Conservation (phyloP, 805 yeast genomes). For the Wickerhamiella siamensis region DNA sequence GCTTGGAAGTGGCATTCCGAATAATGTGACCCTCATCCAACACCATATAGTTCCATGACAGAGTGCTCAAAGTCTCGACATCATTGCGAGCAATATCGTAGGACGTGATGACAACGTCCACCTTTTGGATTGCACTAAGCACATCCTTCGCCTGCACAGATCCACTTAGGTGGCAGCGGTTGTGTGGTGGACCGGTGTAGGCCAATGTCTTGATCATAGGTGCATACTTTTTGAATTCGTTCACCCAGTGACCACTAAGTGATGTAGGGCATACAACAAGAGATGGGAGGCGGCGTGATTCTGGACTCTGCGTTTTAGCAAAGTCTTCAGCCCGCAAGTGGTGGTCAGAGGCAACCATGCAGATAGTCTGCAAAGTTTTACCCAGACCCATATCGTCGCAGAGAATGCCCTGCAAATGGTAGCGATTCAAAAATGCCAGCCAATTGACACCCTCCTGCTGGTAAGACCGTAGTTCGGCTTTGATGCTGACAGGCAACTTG, state of each 20-base stretch:
- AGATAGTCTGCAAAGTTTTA: conserved; percentile 90
- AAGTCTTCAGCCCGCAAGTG: conserved; percentile 65
- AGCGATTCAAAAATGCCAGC: conserved; percentile 88
- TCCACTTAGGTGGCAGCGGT: conserved; percentile 37
- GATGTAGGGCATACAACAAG: conserved; percentile 93
- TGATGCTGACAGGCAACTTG: conserved; percentile 76
- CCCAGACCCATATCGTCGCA: conserved; percentile 99
- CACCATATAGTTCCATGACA: conserved; percentile 84
- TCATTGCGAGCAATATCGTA: conserved; percentile 96
- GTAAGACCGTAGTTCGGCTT: conserved; percentile 83
- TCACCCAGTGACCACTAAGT: conserved; percentile 97
- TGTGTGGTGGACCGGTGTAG: conserved; percentile 85
- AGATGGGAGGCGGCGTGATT: conserved; percentile 65
- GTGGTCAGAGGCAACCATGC: conserved; percentile 94
- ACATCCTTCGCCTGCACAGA: conserved; percentile 1
- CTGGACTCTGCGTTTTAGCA: conserved; percentile 41
- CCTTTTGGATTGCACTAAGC: conserved; percentile 28
- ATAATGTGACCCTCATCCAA: conserved; percentile 96
- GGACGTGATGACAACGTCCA: conserved; percentile 86
- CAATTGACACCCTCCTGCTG: conserved; percentile 99
- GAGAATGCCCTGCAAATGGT: conserved; percentile 88
- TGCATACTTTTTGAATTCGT: conserved; percentile 78
- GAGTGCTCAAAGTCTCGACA: conserved; percentile 41
- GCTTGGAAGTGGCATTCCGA: conserved; percentile 76
- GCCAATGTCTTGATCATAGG: conserved; percentile 72